Base-by-base conservation (phyloP, 129 eudicot genomes). In the Heracleum sosnowskyi region DNA sequence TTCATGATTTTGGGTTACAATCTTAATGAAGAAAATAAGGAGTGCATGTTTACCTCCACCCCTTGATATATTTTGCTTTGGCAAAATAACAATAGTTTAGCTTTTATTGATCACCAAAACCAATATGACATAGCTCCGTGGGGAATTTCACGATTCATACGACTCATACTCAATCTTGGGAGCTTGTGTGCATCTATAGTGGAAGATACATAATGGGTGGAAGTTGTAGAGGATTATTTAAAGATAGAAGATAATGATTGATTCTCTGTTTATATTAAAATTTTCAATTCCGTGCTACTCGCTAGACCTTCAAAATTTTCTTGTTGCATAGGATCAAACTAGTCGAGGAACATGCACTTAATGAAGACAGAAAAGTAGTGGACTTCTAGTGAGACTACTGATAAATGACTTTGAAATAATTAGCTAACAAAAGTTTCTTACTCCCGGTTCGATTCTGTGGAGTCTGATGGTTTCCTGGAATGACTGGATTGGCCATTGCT, bases 261-360 rank as follows among this genome's bases (percentile, higher is more conserved):
- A 4, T 31, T 26, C 1, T 10, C 69, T 66, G 20, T 12, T 31
- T 5, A 11, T 66, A 7, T 64, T 26, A 29, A 29, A 28, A 6
- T 11, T 64, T 26, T 29, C 22, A 29, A 13, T 29, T 64, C 18
- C 70, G 12, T 64, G 37, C 70, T 64, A 37, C 46, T 34, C 3
- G 31, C 28, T 35, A 36, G 31, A 18, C 45, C 45, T 1, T 4
- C 28, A 36, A 69, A 20, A 39, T 4, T 36, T 53, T 66, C 64
- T 76, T 76, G 71, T 53, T 55, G 49, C 70, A 76, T 34, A 76
- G 7, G 22, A 47, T 35, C 68, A 49, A 17, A 24, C 62, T 49
- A 34, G 60, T 75, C n/a, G 68, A 49, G 40, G 78, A 55, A 28
- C 69, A 26, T 28, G 69, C 35, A 28, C 20, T 3, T 31, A 31